phyloP scores from a whole-genome alignment of 495 filamentous ascomycete genomes.

The Neurospora intermedia region DNA sequence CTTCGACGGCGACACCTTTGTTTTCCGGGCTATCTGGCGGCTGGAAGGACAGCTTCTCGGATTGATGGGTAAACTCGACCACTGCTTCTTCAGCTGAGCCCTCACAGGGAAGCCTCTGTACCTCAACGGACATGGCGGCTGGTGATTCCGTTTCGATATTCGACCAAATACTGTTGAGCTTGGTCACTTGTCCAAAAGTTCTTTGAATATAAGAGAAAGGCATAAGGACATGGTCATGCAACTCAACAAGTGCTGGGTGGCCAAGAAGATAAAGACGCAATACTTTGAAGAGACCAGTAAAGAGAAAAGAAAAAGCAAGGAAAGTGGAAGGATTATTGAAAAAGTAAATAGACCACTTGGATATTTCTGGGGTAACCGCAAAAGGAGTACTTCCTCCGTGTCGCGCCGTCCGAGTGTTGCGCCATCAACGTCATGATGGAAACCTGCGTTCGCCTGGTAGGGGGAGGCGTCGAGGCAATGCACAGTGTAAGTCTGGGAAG shows the following conservation, averaged over 20 bases:
- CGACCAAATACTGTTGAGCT: not conserved
- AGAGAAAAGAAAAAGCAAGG: not conserved
- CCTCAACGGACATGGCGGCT: not conserved
- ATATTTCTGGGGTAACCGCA: not conserved
- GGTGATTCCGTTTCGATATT: not conserved
- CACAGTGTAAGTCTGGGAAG: not conserved
- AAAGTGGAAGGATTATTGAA: not conserved
- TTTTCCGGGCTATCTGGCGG: conserved; percentile 13
- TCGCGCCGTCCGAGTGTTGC: not conserved
- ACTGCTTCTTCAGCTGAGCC: conserved; percentile 14
- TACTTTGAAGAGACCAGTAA: not conserved
- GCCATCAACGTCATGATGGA: not conserved
- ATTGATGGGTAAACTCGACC: conserved; percentile 40
- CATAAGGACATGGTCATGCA: not conserved
- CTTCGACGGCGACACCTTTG: conserved; percentile 45
- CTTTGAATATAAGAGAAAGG: not conserved
- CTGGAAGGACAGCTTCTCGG: conserved; percentile 47
- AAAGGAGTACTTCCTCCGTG: not conserved
- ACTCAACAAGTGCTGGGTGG: not conserved
- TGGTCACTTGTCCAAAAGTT: not conserved
- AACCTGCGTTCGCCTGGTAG: not conserved
- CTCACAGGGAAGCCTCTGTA: not conserved
- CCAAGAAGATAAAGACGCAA: not conserved
- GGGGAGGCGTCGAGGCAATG: not conserved
- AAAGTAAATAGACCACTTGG: not conserved